Conservation (phyloP, 2,329 filamentous ascomycete genomes). For the Leptodontidium sp. region DNA sequence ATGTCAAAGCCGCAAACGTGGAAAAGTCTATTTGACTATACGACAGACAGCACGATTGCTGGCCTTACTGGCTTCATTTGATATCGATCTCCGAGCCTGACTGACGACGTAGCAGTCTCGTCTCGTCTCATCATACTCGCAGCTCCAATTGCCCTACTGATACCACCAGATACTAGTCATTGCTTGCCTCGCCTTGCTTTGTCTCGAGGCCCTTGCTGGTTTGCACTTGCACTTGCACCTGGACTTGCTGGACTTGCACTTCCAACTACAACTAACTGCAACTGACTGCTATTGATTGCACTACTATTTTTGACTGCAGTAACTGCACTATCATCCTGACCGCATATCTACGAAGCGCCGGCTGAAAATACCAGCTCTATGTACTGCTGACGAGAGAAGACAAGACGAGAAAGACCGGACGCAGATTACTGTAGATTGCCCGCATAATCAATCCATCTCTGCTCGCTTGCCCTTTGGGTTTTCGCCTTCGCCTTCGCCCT, state of each 20-base stretch:
- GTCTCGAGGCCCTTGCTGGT: not conserved
- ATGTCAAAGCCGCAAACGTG: not conserved
- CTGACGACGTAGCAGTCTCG: conserved; percentile 12
- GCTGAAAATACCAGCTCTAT: not conserved
- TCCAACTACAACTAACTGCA: not conserved
- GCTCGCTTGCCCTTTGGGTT: no score
- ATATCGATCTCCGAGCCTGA: not conserved
- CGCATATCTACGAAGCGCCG: conserved; percentile 10
- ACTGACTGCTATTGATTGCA: not conserved
- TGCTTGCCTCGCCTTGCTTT: not conserved
- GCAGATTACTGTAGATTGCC: conserved; percentile 20
- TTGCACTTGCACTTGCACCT: not conserved
- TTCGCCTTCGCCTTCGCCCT: no score
- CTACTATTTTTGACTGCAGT: conserved; percentile 5
- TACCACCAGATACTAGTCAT: not conserved
- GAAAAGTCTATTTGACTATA: not conserved
- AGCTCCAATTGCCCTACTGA: no score
- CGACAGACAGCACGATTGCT: not conserved
- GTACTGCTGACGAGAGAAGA: conserved; percentile 24
- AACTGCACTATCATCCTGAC: conserved; percentile 3
- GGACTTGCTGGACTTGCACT: no score
- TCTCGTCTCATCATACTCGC: not conserved
- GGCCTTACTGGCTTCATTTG: not conserved
- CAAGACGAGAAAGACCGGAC: no score
- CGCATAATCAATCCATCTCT: not conserved